Base-by-base conservation (phyloP, 257 asterid genomes). In the Solanum bulbocastanum region DNA sequence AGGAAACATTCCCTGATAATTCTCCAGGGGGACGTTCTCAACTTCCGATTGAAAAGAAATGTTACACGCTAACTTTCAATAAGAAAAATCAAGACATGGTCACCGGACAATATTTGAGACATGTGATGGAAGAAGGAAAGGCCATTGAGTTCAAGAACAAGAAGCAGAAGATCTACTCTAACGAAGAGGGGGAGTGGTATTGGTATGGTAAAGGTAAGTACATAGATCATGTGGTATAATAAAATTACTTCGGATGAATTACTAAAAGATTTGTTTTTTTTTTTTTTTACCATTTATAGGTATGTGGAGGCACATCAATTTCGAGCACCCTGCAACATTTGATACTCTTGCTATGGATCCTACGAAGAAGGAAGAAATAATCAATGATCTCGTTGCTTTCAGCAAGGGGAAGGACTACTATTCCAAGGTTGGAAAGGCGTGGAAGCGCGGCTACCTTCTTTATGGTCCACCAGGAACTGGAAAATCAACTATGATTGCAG, bases 401-500 rank as follows among this genome's bases (percentile, higher is more conserved):
- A 79, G 65, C 39, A 44, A 79, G 33, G 84, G 84, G 39, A 44
- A 79, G 39, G 84, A 79, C 65, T 79, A 79, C 52, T 44, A 79
- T 44, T 44, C 84, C 16, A 44, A 79, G 16, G 65, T 79, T 8
- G 84, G 84, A 0, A 79, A 44, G 65, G 84, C 84, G 2, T 79
- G 84, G 84, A 79, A 79, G 84, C 84, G 65, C 16, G 84, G 84
- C 5, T 79, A 79, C 20, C 84, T 79, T 79, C 66, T 79, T 42
- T 79, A 79, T 25, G 84, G 84, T 79, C 84, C 84, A 27, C 84
- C 84, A 42, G 84, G 84, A 1, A 44, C 84, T 25, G 84, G 84
- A 42, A 79, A 79, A 79, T 79, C 84, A 44, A 79, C 84, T 25
- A 79, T 42, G 84, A 79, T 79, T 79, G 84, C 84, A 79, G 84